Conservation (phyloP, 2,329 filamentous ascomycete species). For the Ascochyta fabae region DNA sequence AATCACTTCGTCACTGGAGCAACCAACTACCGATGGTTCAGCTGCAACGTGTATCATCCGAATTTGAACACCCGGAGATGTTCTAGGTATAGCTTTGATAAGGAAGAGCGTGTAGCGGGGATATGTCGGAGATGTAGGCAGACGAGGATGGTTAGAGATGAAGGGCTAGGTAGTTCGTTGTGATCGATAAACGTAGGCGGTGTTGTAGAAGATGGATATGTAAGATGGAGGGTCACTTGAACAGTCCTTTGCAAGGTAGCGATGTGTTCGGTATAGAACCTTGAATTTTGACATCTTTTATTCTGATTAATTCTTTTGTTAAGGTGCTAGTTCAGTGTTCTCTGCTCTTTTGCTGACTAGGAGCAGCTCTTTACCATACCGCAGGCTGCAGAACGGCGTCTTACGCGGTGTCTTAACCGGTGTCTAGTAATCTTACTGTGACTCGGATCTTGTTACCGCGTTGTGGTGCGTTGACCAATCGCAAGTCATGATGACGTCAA, state of each 20-base stretch:
- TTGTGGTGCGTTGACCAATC: neutral
- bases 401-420: neutral
- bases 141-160: neutral
- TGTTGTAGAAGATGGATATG: too few species aligned
- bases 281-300: too few species aligned
- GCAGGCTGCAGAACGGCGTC: neutral
- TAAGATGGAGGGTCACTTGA: too few species aligned
- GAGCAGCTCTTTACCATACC: neutral
- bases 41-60: neutral
- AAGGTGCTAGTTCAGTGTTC: too few species aligned
- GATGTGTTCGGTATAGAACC: too few species aligned
- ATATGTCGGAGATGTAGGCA: neutral
- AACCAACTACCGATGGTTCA: neutral
- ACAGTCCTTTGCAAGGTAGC: too few species aligned
- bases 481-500: slow-evolving; percentile 22
- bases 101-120: neutral
- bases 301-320: too few species aligned
- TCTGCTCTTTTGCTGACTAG: neutral
- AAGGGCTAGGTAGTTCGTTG: neutral
- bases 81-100: neutral
- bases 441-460: neutral
- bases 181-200: neutral
- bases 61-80: neutral
- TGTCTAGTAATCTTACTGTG: neutral
- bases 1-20: neutral